These are phyloP conservation scores for Pseudonitzschia multiseries DNA, from an alignment of 108 stramenopile genomes.

Conservation along the genomic window DNA sequence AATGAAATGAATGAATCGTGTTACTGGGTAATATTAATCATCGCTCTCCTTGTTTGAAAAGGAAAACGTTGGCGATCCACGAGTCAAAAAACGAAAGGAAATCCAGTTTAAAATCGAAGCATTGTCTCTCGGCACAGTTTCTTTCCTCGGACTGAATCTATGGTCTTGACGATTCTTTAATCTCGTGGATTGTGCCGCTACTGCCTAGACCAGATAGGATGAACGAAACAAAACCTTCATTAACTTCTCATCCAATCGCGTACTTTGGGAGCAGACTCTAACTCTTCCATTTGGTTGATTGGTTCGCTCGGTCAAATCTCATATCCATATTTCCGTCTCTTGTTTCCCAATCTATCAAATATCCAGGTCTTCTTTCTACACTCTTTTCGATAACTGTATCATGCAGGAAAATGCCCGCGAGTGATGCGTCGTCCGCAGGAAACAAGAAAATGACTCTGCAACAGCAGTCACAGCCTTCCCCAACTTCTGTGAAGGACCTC, in stretches of 20 bases:
- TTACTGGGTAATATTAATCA: background rate
- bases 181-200: too few species aligned
- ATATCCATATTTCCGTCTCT: background rate
- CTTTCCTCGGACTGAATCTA: background rate
- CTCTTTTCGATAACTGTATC: background rate
- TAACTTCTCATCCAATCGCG: too few species aligned
- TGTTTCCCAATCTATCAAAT: background rate
- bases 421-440: background rate
- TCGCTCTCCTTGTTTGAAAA: background rate
- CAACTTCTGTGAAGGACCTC: constrained; percentile 10
- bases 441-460: background rate
- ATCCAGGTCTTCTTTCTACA: too few species aligned
- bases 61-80: background rate
- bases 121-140: background rate
- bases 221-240: too few species aligned
- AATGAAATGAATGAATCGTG: background rate
- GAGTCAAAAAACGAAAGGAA: too few species aligned
- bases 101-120: background rate
- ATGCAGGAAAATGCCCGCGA: background rate
- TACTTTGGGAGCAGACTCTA: too few species aligned
- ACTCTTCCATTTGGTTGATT: too few species aligned
- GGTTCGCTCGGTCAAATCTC: background rate
- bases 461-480: background rate
- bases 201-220: background rate
- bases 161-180: too few species aligned